phyloP scores from a whole-genome alignment of 2,329 filamentous ascomycete species.

The Phyllachora maydis region DNA sequence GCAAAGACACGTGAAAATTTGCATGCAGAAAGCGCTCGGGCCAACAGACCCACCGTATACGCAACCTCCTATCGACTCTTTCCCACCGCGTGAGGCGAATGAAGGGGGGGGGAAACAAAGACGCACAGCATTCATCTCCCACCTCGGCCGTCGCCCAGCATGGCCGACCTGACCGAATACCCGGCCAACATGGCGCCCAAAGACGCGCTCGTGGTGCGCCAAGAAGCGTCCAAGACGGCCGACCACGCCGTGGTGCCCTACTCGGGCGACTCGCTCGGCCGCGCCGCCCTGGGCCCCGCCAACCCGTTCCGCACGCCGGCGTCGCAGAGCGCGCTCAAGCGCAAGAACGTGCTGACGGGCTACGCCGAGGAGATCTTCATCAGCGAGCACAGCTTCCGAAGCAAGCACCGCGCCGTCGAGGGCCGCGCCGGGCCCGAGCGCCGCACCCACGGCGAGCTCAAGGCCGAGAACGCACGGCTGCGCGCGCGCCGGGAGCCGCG shows the following conservation, averaged over 20 bases:
- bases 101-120: too few relatives aligned
- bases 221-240: constrained; percentile 27
- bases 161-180: constrained; percentile 42
- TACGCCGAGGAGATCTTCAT: constrained; percentile 74
- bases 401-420: constrained; percentile 69
- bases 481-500: constrained; percentile 65
- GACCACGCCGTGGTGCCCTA: constrained; percentile 42
- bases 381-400: constrained; percentile 77
- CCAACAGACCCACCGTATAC: too few relatives aligned
- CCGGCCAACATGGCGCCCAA: constrained; percentile 45
- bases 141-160: too few relatives aligned
- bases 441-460: constrained; percentile 33
- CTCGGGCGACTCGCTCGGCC: constrained; percentile 52
- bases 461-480: constrained; percentile 48
- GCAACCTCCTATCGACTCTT: too few relatives aligned
- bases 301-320: constrained; percentile 66
- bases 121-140: not conserved
- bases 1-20: too few relatives aligned
- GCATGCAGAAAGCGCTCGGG: too few relatives aligned
- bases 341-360: constrained; percentile 70
- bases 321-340: constrained; percentile 43
- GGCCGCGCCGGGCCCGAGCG: constrained; percentile 36
- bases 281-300: constrained; percentile 43
- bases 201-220: constrained; percentile 39
- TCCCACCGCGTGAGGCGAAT: too few relatives aligned